Percentiles rank a stretch among this genome's conserved stretches.
Conservation (phyloP, 1,284 basidiomycete species). For the Cryptococcus sp. region DNA sequence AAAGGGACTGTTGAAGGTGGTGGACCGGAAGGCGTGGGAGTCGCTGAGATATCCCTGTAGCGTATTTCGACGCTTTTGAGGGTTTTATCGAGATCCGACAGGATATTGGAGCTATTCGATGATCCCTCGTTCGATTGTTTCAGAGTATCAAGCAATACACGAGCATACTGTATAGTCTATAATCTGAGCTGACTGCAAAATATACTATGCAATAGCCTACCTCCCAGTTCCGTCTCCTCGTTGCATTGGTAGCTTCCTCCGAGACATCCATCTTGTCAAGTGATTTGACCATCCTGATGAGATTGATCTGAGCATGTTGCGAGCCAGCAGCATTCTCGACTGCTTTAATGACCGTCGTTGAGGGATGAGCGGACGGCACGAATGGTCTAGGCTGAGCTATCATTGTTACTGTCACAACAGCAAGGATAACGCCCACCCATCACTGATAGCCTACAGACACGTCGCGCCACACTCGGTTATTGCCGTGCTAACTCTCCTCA, state of each 20-base stretch:
- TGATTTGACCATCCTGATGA: constrained; percentile 38
- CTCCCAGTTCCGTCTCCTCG: constrained; percentile 43
- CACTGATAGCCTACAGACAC: neutral
- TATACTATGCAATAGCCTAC: constrained; percentile 9
- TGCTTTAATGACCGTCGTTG: constrained; percentile 22
- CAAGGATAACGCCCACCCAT: neutral
- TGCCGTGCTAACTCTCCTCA: neutral
- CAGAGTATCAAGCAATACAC: constrained; percentile 28
- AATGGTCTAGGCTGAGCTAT: neutral
- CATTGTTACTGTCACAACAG: neutral
- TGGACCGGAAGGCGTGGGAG: constrained; percentile 4
- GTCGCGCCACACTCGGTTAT: constrained; percentile 2
- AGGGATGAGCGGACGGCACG: constrained; percentile 11
- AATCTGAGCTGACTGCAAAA: neutral
- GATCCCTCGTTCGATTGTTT: constrained; percentile 33
- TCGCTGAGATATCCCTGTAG: constrained; percentile 7
- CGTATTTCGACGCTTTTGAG: constrained; percentile 15
- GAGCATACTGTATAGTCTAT: constrained; percentile 39
- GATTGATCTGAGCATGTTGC: constrained; percentile 41
- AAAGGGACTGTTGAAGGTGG: constrained; percentile 1
- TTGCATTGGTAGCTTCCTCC: constrained; percentile 18
- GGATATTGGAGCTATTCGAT: constrained; percentile 14
- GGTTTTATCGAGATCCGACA: constrained; percentile 15
- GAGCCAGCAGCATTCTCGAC: constrained; percentile 27
- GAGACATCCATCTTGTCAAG: constrained; percentile 21